A percentile compares a stretch with the other conserved stretches of the same genome.
These are phyloP conservation scores for Macrocystidia cucumis DNA, from an alignment of 1,284 basidiomycete genomes.

Conservation along the genomic window DNA sequence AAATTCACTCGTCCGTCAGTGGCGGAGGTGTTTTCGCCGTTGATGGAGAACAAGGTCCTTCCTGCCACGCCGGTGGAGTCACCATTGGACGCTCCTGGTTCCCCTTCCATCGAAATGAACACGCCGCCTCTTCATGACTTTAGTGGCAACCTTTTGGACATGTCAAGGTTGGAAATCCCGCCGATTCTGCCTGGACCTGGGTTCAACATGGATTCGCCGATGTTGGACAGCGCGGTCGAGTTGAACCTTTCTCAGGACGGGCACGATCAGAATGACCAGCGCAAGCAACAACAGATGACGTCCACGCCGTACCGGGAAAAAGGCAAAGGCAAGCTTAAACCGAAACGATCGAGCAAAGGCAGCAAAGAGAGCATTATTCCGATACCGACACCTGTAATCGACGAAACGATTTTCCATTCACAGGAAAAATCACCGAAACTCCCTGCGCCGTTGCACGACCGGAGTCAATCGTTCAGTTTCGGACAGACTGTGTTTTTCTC, in stretches of 20 bases:
- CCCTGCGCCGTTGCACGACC: slow-evolving; percentile 27
- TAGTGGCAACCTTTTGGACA: slow-evolving; percentile 40
- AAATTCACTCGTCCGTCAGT: slow-evolving; percentile 27
- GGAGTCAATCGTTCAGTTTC: slow-evolving; percentile 55
- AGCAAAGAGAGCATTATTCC: slow-evolving; percentile 9
- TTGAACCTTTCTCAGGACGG: slow-evolving; percentile 13
- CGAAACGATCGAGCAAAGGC: slow-evolving; percentile 7
- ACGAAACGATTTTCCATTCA: slow-evolving; percentile 31
- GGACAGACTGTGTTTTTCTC: slow-evolving; percentile 54
- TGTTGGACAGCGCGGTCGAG: slow-evolving; percentile 37
- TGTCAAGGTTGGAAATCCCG: slow-evolving; percentile 41
- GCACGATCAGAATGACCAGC: slow-evolving; percentile 8
- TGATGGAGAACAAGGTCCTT: slow-evolving; percentile 13
- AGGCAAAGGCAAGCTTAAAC: slow-evolving; percentile 22
- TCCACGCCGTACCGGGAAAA: slow-evolving; percentile 26
- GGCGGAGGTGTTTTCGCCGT: slow-evolving; percentile 33
- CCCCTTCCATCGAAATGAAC: slow-evolving; percentile 16
- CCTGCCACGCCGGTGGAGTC: slow-evolving; percentile 10
- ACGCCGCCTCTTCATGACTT: slow-evolving; percentile 24
- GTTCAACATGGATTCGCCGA: slow-evolving; percentile 30
- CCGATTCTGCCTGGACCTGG: slow-evolving; percentile 27
- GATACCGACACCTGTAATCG: slow-evolving; percentile 11
- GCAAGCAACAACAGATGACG: slow-evolving; percentile 12
- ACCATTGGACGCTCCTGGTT: slow-evolving; percentile 19
- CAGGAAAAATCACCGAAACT: slow-evolving; percentile 24